Evolutionary conservation across 1,284 basidiomycete genomes (phyloP).

Genomic region (Spongispora temasekensis): DNA sequence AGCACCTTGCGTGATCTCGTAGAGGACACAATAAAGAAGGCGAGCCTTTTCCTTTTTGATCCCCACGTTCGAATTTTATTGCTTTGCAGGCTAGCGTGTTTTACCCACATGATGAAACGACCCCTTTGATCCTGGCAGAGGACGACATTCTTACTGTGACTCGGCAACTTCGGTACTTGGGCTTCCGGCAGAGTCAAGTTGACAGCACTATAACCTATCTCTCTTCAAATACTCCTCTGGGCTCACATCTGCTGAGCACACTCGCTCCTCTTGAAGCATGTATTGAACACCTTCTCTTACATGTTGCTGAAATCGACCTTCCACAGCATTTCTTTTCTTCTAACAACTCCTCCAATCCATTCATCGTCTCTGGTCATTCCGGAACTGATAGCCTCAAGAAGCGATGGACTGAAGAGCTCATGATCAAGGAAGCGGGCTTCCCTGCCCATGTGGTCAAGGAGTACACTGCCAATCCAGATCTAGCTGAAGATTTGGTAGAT

Average conservation of each 20-base stretch:
- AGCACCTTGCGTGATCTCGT: constrained; percentile 75
- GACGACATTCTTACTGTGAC: constrained; percentile 43
- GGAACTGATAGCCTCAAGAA: constrained; percentile 66
- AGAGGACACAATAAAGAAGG: constrained; percentile 82
- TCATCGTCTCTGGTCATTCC: constrained; percentile 62
- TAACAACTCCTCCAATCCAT: constrained; percentile 68
- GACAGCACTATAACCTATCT: constrained; percentile 53
- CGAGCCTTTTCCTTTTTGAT: constrained; percentile 25
- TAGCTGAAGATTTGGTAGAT: constrained; percentile 49
- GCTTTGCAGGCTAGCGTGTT: constrained; percentile 48
- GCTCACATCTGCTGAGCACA: constrained; percentile 50
- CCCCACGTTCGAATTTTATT: constrained; percentile 2
- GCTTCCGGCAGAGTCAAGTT: constrained; percentile 56
- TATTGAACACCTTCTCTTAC: constrained; percentile 75
- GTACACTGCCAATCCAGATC: constrained; percentile 42
- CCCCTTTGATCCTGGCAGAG: constrained; percentile 48
- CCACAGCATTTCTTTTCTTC: constrained; percentile 63
- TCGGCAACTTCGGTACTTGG: constrained; percentile 53
- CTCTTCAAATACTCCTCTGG: constrained; percentile 51
- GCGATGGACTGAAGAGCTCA: constrained; percentile 83
- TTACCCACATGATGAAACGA: constrained; percentile 51
- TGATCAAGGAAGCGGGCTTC: constrained; percentile 84
- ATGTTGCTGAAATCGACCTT: constrained; percentile 78
- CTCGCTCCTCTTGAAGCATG: constrained; percentile 62
- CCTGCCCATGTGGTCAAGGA: constrained; percentile 72